Evolutionary conservation across 2,329 filamentous ascomycete species (phyloP).

Genomic region (Zelopaecilomyces penicillatus): DNA sequence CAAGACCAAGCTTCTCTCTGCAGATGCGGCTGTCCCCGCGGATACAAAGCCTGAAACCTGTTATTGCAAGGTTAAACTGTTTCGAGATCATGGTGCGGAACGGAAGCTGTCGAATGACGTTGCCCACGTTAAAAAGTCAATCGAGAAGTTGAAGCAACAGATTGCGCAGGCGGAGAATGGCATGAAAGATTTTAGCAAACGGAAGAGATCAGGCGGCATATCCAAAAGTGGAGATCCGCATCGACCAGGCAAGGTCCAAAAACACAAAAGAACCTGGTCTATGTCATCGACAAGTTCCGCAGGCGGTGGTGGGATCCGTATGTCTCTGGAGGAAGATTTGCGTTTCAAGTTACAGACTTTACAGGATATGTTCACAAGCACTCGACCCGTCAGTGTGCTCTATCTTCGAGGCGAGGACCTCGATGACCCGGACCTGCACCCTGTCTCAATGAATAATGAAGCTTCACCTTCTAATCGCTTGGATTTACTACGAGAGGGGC

Average conservation of each 20-base stretch:
- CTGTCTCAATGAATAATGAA: constrained; percentile 65
- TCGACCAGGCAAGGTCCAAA: constrained; percentile 72
- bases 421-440: constrained; percentile 73
- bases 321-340: constrained; percentile 63
- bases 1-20: constrained; percentile 66
- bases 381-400: constrained; percentile 66
- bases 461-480: constrained; percentile 49
- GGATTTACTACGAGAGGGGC: constrained; percentile 36
- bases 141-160: constrained; percentile 92
- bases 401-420: constrained; percentile 68
- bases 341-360: constrained; percentile 69
- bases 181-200: constrained; percentile 58
- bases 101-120: constrained; percentile 92
- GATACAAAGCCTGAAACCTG: constrained; percentile 60
- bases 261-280: constrained; percentile 93
- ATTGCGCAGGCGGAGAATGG: constrained; percentile 69
- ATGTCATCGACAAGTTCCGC: constrained; percentile 71
- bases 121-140: constrained; percentile 89
- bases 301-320: constrained; percentile 33
- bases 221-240: constrained; percentile 41
- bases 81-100: constrained; percentile 91
- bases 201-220: constrained; percentile 47
- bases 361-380: constrained; percentile 85
- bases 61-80: constrained; percentile 95
- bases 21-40: constrained; percentile 39